phyloP scores from a whole-genome alignment of 140 eudicot species.

The Cichorium intybus region DNA sequence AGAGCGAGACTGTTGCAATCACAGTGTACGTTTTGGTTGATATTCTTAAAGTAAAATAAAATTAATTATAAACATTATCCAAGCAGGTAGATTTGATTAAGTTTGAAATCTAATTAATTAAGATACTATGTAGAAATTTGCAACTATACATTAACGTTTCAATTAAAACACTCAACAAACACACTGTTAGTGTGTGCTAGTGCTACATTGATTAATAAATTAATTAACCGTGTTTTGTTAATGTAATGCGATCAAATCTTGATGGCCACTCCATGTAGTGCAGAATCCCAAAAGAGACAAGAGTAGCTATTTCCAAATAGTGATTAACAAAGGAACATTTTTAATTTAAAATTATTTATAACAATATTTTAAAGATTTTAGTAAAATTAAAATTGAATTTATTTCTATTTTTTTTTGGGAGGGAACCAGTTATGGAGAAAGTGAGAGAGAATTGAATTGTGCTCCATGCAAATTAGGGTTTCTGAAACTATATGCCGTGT shows the following conservation, averaged over 20 bases:
- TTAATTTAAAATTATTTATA: not conserved
- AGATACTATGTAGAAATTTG: not conserved
- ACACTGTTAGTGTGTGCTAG: constrained; percentile 8
- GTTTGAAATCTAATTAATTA: not conserved
- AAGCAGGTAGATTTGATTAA: not conserved
- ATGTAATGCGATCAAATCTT: constrained; percentile 23
- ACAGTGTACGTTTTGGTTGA: constrained; percentile 11
- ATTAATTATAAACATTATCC: not conserved
- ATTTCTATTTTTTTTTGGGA: not conserved
- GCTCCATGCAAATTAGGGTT: constrained; percentile 46
- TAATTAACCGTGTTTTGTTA: constrained; percentile 10
- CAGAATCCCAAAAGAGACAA: constrained; percentile 41
- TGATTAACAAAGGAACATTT: constrained; percentile 21
- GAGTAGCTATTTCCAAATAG: constrained; percentile 28
- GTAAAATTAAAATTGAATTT: not conserved
- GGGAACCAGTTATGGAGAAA: constrained; percentile 19
- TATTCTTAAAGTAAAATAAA: not conserved
- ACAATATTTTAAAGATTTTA: constrained; percentile 13
- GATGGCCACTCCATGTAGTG: constrained; percentile 35
- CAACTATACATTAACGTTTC: constrained; percentile 13
- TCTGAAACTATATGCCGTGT: constrained; percentile 21
- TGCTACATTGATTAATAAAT: constrained; percentile 3
- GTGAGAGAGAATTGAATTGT: constrained; percentile 26
- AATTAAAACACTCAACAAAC: constrained; percentile 8
- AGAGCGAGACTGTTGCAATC: constrained; percentile 4